Conservation (phyloP, 2,329 filamentous ascomycete species). For the Fusarium oxysporum region DNA sequence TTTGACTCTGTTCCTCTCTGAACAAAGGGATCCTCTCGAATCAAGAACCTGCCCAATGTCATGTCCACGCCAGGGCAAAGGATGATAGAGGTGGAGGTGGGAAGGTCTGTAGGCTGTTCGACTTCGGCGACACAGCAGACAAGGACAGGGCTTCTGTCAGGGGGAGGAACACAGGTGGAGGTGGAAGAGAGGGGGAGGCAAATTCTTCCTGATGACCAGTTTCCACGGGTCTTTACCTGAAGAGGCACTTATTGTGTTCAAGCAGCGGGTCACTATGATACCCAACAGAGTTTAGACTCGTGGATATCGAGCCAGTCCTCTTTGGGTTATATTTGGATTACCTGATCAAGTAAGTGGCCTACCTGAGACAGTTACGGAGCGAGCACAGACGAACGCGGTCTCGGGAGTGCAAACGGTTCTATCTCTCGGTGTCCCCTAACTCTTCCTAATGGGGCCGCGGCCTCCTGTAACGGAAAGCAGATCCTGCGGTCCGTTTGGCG, state of each 20-base stretch:
- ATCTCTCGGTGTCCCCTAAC: constrained; percentile 25
- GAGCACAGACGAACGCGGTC: constrained; percentile 27
- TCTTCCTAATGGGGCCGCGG: constrained; percentile 18
- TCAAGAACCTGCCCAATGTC: constrained; percentile 30
- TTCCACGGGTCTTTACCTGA: constrained; percentile 40
- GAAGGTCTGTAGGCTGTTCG: constrained; percentile 22
- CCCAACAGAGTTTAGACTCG: constrained; percentile 18
- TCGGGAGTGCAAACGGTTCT: constrained; percentile 35
- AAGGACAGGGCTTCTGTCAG: constrained; percentile 44
- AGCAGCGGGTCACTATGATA: constrained; percentile 18
- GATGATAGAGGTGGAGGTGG: constrained; percentile 13
- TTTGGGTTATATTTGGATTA: constrained; percentile 20
- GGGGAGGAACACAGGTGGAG: constrained; percentile 44
- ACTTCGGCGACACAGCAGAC: constrained; percentile 39
- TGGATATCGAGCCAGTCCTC: background rate
- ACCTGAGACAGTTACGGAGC: constrained; percentile 22
- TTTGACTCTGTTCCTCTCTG: constrained; percentile 8
- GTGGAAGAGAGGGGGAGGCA: constrained; percentile 46
- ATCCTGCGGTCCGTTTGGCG: constrained; percentile 29
- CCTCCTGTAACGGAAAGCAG: constrained; percentile 16
- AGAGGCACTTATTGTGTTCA: constrained; percentile 43
- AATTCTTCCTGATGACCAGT: constrained; percentile 46
- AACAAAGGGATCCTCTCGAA: constrained; percentile 4
- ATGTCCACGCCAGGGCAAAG: constrained; percentile 13
- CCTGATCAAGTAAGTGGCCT: constrained; percentile 14